Percentiles rank a stretch among this genome's conserved stretches.
Evolutionary conservation across 2,329 filamentous ascomycete genomes (phyloP).

Genomic region (Neurospora crassa): DNA sequence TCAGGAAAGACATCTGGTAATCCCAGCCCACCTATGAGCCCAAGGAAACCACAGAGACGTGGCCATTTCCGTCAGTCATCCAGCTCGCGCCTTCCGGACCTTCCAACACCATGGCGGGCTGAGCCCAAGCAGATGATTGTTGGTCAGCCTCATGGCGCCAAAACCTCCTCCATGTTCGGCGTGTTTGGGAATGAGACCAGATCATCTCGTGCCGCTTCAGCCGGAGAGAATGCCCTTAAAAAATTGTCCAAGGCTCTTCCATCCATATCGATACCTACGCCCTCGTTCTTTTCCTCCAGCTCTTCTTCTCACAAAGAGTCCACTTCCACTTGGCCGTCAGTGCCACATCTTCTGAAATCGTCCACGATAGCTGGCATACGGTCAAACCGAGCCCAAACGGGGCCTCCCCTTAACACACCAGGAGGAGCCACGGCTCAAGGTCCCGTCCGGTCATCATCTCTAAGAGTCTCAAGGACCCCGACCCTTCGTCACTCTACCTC

Average conservation of each 20-base stretch:
- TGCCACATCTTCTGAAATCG: slow-evolving; percentile 8
- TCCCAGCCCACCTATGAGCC: neutral
- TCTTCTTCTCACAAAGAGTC: slow-evolving; percentile 21
- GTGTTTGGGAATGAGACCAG: slow-evolving; percentile 36
- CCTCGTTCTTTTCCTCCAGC: slow-evolving; percentile 30
- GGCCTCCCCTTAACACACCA: neutral
- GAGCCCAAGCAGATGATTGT: slow-evolving; percentile 30
- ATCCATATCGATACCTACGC: slow-evolving; percentile 39
- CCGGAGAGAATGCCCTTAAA: slow-evolving; percentile 47
- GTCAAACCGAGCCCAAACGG: neutral
- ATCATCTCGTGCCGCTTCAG: slow-evolving; percentile 42
- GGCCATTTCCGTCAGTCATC: slow-evolving; percentile 7
- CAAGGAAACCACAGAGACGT: neutral
- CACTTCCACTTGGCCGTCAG: neutral
- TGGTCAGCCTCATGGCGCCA: slow-evolving; percentile 18
- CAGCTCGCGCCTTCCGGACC: slow-evolving; percentile 4
- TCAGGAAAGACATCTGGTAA: neutral
- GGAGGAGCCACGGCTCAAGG: neutral
- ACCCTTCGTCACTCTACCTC: slow-evolving; percentile 54
- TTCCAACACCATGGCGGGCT: slow-evolving; percentile 31
- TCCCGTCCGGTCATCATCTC: slow-evolving; percentile 16
- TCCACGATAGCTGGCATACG: neutral
- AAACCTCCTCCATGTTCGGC: slow-evolving; percentile 31
- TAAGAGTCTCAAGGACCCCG: slow-evolving; percentile 16
- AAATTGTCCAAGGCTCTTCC: slow-evolving; percentile 47